A percentile compares a stretch with the other conserved stretches of the same genome.
phyloP scores from a whole-genome alignment of 148 eudicot species.

The Camellia lanceoleosa region DNA sequence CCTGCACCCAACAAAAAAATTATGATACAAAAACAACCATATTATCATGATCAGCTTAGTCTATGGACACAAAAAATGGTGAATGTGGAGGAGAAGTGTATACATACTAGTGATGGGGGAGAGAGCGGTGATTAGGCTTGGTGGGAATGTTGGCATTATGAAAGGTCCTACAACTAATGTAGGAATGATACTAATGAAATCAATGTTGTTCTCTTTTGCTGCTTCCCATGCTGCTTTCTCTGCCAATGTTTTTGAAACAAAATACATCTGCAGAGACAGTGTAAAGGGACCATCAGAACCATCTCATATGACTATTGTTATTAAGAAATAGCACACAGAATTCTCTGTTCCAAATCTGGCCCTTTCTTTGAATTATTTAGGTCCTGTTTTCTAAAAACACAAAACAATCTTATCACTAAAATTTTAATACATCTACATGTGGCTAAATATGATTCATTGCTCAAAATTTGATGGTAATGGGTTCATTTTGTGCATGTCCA shows the following conservation, averaged over 20 bases:
- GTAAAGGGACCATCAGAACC: neutral
- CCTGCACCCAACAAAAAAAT: slow-evolving; percentile 34
- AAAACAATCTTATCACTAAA: too few relatives aligned
- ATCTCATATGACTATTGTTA: too few relatives aligned
- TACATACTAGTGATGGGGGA: slow-evolving; percentile 69
- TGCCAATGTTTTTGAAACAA: slow-evolving; percentile 77
- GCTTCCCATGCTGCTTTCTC: slow-evolving; percentile 78
- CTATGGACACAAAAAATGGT: too few relatives aligned
- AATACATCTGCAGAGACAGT: slow-evolving; percentile 61
- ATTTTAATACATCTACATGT: too few relatives aligned
- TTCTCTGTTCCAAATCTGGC: too few relatives aligned
- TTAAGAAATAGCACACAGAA: too few relatives aligned
- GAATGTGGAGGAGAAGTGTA: neutral
- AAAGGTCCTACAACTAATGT: slow-evolving; percentile 87
- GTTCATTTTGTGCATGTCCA: too few relatives aligned
- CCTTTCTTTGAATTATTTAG: too few relatives aligned
- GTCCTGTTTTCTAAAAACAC: too few relatives aligned
- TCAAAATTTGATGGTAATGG: too few relatives aligned
- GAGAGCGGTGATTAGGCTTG: slow-evolving; percentile 80
- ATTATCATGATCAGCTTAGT: neutral
- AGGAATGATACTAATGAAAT: slow-evolving; percentile 81
- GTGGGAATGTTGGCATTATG: slow-evolving; percentile 69
- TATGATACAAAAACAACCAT: neutral
- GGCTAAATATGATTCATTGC: too few relatives aligned
- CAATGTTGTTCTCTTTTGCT: slow-evolving; percentile 74